Base-by-base conservation (phyloP, 495 filamentous ascomycete genomes). In the Xylaria acuta region DNA sequence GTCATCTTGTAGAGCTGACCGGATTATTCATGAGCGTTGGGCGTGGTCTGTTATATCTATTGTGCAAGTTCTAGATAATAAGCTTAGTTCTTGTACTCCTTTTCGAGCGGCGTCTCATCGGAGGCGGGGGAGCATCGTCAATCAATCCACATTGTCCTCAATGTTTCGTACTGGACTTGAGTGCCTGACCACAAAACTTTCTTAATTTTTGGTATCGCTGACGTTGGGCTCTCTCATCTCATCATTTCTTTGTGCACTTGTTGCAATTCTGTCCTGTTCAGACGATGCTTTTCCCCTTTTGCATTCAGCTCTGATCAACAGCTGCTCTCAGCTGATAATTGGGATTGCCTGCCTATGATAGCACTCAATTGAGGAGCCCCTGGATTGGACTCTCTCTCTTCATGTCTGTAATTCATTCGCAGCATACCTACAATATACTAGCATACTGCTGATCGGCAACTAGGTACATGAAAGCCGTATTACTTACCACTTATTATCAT, bases 271-370 rank as follows among this genome's bases (percentile, higher is more conserved):
- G n/a, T n/a, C n/a, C 32, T 45, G 9, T 30, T 20, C 22, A 41
- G 14, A 38, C 6, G 1, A 40, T 58, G 54, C 11, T 16, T 16
- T n/a, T n/a, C 14, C 20, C 2, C 6, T 60, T 43, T 2, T 60
- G 3, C 12, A 38, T 45, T 14, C 5, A 36, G 11, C 7, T 3
- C 20, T 12, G 20, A 51, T 45, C 20, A 22, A 53, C 65, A 67
- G 65, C 65, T 67, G 65, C 36, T 22, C 34, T 67, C 65, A 67
- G 65, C 49, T 56, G 65, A 51, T 67, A 18, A 20, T 51, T 14
- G 18, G 43, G 8, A 38, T 38, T 38, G 36, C 36, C 40, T 65
- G 6, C 25, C 20, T 27, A 38, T 43, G 9, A 43, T 43, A 43
- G 12, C 38, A 6, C 53, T 56, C 53, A 32, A 56, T 56, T 56